These are phyloP conservation scores for Saturnispora serradocipensis DNA, from an alignment of 805 yeast genomes.

Conservation along the genomic window DNA sequence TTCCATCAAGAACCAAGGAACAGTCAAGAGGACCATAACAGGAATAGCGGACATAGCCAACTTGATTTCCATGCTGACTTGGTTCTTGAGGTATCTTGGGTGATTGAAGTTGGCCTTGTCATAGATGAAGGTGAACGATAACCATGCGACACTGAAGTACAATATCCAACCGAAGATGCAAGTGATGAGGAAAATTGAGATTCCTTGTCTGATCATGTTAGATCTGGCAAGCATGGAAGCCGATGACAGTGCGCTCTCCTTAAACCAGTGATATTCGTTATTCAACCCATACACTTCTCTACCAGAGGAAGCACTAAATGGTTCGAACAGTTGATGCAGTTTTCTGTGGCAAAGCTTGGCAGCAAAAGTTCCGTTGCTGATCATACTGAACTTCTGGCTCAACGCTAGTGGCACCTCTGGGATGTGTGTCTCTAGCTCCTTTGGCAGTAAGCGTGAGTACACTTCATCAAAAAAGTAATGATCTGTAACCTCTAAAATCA, in stretches of 20 bases:
- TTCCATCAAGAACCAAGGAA: slow-evolving; percentile 85
- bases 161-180: slow-evolving; percentile 81
- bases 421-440: slow-evolving; percentile 31
- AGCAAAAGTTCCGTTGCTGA: slow-evolving; percentile 21
- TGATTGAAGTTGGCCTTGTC: slow-evolving; percentile 89
- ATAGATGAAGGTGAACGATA: slow-evolving; percentile 72
- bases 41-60: slow-evolving; percentile 82
- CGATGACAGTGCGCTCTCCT: slow-evolving; percentile 46
- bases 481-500: slow-evolving; percentile 76
- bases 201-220: slow-evolving; percentile 58
- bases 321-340: slow-evolving; percentile 24
- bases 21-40: slow-evolving; percentile 73
- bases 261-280: slow-evolving; percentile 45
- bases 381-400: slow-evolving; percentile 14
- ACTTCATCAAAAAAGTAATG: slow-evolving; percentile 62
- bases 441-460: slow-evolving; percentile 64
- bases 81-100: slow-evolving; percentile 92
- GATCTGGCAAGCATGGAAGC: slow-evolving; percentile 67
- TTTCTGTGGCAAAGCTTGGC: slow-evolving; percentile 10
- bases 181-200: slow-evolving; percentile 60
- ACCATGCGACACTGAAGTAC: slow-evolving; percentile 63
- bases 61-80: slow-evolving; percentile 72
- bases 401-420: slow-evolving; percentile 24
- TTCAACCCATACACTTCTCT: slow-evolving; percentile 34
- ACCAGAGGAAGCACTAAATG: slow-evolving; percentile 15